These are phyloP conservation scores for Phaeotremella skinneri DNA, from an alignment of 768 basidiomycete genomes.

Conservation along the genomic window DNA sequence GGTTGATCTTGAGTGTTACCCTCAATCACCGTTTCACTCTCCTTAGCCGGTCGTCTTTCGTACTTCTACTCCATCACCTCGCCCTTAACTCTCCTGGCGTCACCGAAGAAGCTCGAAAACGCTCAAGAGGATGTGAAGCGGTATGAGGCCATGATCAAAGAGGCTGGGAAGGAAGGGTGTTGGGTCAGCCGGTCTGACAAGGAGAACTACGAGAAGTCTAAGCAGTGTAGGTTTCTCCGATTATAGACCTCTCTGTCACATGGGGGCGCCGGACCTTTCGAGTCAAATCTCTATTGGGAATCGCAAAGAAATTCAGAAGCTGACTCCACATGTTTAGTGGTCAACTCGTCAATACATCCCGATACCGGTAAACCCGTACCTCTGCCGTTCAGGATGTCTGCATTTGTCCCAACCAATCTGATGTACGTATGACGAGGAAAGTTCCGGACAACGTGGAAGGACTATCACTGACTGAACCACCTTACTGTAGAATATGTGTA, in stretches of 20 bases:
- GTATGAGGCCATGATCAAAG: slow-evolving; percentile 46
- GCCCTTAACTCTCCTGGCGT: slow-evolving; percentile 47
- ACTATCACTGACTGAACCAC: background rate
- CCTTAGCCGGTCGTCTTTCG: slow-evolving; percentile 38
- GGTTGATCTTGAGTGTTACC: background rate
- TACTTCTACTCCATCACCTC: slow-evolving; percentile 51
- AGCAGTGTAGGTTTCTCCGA: slow-evolving; percentile 36
- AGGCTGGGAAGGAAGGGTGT: slow-evolving; percentile 36
- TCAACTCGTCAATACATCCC: slow-evolving; percentile 48
- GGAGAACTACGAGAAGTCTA: slow-evolving; percentile 37
- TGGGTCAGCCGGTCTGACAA: slow-evolving; percentile 37
- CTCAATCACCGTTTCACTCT: background rate
- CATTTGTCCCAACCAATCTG: slow-evolving; percentile 55
- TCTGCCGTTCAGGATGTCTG: slow-evolving; percentile 54
- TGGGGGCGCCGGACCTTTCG: background rate
- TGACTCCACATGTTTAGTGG: slow-evolving; percentile 30
- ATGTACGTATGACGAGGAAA: slow-evolving; percentile 32
- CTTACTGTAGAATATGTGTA: slow-evolving; percentile 21
- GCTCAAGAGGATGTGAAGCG: slow-evolving; percentile 42
- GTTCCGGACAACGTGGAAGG: background rate
- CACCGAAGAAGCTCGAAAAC: slow-evolving; percentile 32
- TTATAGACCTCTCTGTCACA: background rate
- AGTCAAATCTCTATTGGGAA: background rate
- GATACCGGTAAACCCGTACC: slow-evolving; percentile 54
- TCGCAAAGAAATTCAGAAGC: no score